These are phyloP conservation scores for Solanum medicagineum DNA, from an alignment of 257 asterid genomes.

Conservation along the genomic window DNA sequence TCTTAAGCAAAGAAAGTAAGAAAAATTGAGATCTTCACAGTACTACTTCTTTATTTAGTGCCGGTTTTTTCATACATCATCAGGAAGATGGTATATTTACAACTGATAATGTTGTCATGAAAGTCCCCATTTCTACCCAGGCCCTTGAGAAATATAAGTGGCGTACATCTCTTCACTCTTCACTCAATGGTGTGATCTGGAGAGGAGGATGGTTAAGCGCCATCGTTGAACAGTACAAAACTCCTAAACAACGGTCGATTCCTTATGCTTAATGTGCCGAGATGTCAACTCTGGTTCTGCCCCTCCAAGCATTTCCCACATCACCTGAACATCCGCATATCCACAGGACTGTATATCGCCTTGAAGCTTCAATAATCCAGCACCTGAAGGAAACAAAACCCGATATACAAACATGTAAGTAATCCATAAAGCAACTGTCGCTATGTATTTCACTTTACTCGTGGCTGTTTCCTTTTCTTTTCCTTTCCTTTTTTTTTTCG, in stretches of 20 bases:
- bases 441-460: background rate
- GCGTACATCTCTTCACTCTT: background rate
- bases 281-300: conserved; percentile 37
- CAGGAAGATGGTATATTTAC: background rate
- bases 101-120: background rate
- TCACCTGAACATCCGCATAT: conserved; percentile 79
- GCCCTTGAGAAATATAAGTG: background rate
- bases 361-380: conserved; percentile 65
- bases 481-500: background rate
- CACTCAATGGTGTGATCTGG: conserved; percentile 16
- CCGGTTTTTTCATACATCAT: background rate
- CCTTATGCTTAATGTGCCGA: conserved; percentile 34
- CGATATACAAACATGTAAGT: background rate
- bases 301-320: conserved; percentile 91
- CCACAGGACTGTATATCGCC: conserved; percentile 91
- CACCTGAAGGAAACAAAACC: conserved; percentile 31
- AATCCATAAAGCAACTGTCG: background rate
- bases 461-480: background rate
- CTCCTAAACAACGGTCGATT: conserved; percentile 37
- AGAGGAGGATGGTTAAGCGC: conserved; percentile 18
- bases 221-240: conserved; percentile 23
- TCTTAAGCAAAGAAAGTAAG: background rate
- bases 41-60: background rate
- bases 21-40: background rate
- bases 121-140: background rate